Evolutionary conservation across 2,329 filamentous ascomycete genomes (phyloP).

Genomic region (Cladorrhinum sp.): DNA sequence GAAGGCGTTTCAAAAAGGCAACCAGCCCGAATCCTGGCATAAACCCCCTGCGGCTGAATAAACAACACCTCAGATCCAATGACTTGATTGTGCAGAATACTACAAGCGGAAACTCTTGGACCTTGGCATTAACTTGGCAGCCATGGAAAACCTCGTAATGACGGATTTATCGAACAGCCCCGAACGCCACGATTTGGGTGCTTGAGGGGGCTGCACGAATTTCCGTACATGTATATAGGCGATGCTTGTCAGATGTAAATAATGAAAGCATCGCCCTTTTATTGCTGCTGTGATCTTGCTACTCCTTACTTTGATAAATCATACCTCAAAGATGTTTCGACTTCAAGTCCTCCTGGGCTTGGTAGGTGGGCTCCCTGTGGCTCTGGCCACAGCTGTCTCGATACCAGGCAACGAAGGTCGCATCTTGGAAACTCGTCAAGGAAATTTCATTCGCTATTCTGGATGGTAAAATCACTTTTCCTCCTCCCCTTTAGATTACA

Average conservation of each 20-base stretch:
- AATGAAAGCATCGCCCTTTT: too few species aligned
- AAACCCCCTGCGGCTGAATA: not conserved
- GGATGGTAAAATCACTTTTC: not conserved
- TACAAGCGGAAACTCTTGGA: not conserved
- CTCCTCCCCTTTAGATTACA: not conserved
- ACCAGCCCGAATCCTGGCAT: not conserved
- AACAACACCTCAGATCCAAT: not conserved
- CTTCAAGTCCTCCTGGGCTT: not conserved
- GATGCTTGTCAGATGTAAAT: too few species aligned
- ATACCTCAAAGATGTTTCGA: not conserved
- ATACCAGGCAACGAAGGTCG: not conserved
- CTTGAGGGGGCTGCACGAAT: too few species aligned
- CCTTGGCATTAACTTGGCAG: not conserved
- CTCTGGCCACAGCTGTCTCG: not conserved
- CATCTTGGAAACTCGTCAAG: not conserved
- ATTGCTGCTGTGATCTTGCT: too few species aligned
- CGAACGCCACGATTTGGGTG: too few species aligned
- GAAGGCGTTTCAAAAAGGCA: not conserved
- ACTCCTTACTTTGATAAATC: not conserved
- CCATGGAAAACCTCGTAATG: not conserved
- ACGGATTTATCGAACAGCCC: too few species aligned
- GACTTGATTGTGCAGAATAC: not conserved
- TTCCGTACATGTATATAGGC: too few species aligned
- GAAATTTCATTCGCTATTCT: not conserved
- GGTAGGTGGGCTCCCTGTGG: not conserved